A percentile compares a stretch with the other conserved stretches of the same genome.
These are phyloP conservation scores for Rhododendron ovatum DNA, from an alignment of 148 eudicot genomes.

Conservation along the genomic window DNA sequence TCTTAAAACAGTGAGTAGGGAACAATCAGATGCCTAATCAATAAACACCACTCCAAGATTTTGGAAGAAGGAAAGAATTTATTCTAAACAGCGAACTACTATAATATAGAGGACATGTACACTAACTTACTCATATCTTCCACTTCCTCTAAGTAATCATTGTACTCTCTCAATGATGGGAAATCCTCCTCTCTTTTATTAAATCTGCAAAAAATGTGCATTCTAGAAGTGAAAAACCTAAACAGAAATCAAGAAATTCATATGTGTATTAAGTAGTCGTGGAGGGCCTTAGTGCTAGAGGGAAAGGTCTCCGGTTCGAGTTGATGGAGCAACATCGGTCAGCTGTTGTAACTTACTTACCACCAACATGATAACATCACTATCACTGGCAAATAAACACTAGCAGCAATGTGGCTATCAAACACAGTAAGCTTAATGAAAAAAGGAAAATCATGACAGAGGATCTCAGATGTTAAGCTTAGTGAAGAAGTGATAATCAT, in stretches of 20 bases:
- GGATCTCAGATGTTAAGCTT: background rate
- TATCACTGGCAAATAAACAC: background rate
- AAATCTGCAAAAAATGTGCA: slow-evolving; percentile 36
- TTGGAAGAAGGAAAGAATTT: background rate
- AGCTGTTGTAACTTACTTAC: background rate
- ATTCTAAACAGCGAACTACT: background rate
- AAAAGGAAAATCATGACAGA: background rate
- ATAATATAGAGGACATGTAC: background rate
- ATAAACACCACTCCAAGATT: background rate
- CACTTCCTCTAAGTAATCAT: slow-evolving; percentile 94
- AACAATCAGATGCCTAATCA: background rate
- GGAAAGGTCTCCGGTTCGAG: background rate
- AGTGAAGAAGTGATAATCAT: background rate
- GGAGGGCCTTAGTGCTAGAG: background rate
- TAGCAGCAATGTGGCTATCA: background rate
- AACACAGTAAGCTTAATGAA: background rate
- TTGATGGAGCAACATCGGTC: background rate
- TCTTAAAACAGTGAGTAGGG: background rate
- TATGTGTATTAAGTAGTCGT: background rate
- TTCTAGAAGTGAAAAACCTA: background rate
- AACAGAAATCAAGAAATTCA: background rate
- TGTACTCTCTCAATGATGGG: slow-evolving; percentile 72
- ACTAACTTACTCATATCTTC: slow-evolving; percentile 85
- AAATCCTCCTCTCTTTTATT: slow-evolving; percentile 95
- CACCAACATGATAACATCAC: background rate